These are phyloP conservation scores for Zea mays DNA, from an alignment of 176 grass and related monocot genomes.

Conservation along the genomic window Zm-B73-REFERENCE-NAM-5.0 NC_050097.1:13163501-13164000, in stretches of 20 bases:
- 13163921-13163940: not conserved
- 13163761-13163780: slow-evolving; percentile 42
- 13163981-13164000: not conserved
- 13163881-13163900: not conserved
- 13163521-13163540: slow-evolving; percentile 96
- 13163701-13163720: slow-evolving; percentile 47
- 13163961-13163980: not conserved
- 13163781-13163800: slow-evolving; percentile 32
- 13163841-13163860: slow-evolving; percentile 62
- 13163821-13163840: slow-evolving; percentile 36
- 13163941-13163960: not conserved
- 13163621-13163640: slow-evolving; percentile 61
- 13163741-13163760: slow-evolving; percentile 30
- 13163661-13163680: slow-evolving; percentile 44
- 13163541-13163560: slow-evolving; percentile 98
- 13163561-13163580: slow-evolving; percentile 96
- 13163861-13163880: not conserved
- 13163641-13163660: slow-evolving; percentile 53
- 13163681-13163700: slow-evolving; percentile 48
- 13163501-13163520: slow-evolving; percentile 97
- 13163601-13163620: slow-evolving; percentile 42
- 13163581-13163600: slow-evolving; percentile 96
- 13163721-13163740: slow-evolving; percentile 47
- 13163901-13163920: not conserved
- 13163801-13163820: slow-evolving; percentile 45